Conservation (phyloP, 2,329 filamentous ascomycete species). For the Talaromyces sp. region DNA sequence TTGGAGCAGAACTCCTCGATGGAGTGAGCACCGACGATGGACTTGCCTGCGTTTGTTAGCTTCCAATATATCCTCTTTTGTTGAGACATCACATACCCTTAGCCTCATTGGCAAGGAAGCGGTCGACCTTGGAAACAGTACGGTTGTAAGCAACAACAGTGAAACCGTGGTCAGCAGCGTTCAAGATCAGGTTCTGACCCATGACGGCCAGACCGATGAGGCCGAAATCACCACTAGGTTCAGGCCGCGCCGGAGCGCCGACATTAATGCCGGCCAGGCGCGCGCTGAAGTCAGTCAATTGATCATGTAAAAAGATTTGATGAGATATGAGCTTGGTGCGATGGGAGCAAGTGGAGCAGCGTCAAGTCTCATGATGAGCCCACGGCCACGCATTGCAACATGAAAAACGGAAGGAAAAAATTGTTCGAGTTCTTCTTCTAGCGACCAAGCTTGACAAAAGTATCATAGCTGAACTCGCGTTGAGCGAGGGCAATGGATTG, state of each 20-base stretch:
- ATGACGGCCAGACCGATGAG: slow-evolving; percentile 92
- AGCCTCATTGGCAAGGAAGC: slow-evolving; percentile 85
- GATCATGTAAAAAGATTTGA: background rate
- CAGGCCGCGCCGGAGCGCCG: slow-evolving; percentile 58
- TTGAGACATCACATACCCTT: slow-evolving; percentile 57
- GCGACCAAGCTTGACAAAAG: background rate
- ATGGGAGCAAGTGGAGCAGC: background rate
- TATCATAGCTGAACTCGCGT: background rate
- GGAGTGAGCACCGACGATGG: slow-evolving; percentile 88
- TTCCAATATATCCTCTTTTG: background rate
- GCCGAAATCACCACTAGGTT: slow-evolving; percentile 76
- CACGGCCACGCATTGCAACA: background rate
- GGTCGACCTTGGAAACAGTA: slow-evolving; percentile 96
- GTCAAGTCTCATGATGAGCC: background rate
- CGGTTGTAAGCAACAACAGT: slow-evolving; percentile 98
- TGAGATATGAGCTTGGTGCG: background rate
- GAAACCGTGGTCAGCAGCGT: slow-evolving; percentile 88
- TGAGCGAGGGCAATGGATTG: slow-evolving; percentile 11
- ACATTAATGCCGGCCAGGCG: slow-evolving; percentile 72
- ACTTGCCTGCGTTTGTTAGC: slow-evolving; percentile 64
- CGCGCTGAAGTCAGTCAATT: slow-evolving; percentile 59
- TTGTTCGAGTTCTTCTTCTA: background rate
- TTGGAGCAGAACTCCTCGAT: slow-evolving; percentile 93
- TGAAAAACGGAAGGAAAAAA: background rate
- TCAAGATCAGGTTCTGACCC: slow-evolving; percentile 84